Evolutionary conservation across 2,329 filamentous ascomycete genomes (phyloP).

Genomic region (Fusarium sp.): DNA sequence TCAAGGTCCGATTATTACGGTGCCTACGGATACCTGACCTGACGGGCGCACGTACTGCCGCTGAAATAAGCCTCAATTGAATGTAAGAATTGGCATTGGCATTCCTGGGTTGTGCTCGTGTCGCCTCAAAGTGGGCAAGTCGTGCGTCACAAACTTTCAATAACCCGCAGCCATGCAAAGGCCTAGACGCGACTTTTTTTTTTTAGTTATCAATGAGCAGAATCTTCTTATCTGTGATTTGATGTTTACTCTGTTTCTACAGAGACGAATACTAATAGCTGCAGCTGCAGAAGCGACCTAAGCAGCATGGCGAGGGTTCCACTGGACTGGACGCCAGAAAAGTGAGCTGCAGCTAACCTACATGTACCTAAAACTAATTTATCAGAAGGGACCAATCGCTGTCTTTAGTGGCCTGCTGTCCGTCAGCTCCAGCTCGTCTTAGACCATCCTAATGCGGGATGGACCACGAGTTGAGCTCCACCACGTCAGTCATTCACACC

Average conservation of each 20-base stretch:
- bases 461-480: conserved; percentile 40
- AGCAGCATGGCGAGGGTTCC: conserved; percentile 19
- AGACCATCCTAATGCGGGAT: conserved; percentile 42
- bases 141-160: conserved; percentile 2
- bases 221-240: conserved; percentile 11
- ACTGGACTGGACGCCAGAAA: conserved; percentile 6
- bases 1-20: neutral
- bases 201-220: neutral
- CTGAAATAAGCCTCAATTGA: conserved; percentile 32
- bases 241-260: conserved; percentile 30
- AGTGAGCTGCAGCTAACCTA: conserved; percentile 40
- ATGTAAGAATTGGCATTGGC: neutral
- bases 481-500: conserved; percentile 36
- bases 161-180: neutral
- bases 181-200: neutral
- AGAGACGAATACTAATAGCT: conserved; percentile 34
- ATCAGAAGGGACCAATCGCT: conserved; percentile 43
- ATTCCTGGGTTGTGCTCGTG: neutral
- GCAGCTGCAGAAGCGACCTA: conserved; percentile 12
- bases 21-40: neutral
- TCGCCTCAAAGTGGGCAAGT: neutral
- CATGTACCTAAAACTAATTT: conserved; percentile 34
- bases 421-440: conserved; percentile 39
- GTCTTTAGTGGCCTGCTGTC: conserved; percentile 29
- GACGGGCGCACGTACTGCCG: conserved; percentile 19